These are phyloP conservation scores for Cylindrotheca fusiformis DNA, from an alignment of 108 stramenopile species.

Conservation along the genomic window DNA sequence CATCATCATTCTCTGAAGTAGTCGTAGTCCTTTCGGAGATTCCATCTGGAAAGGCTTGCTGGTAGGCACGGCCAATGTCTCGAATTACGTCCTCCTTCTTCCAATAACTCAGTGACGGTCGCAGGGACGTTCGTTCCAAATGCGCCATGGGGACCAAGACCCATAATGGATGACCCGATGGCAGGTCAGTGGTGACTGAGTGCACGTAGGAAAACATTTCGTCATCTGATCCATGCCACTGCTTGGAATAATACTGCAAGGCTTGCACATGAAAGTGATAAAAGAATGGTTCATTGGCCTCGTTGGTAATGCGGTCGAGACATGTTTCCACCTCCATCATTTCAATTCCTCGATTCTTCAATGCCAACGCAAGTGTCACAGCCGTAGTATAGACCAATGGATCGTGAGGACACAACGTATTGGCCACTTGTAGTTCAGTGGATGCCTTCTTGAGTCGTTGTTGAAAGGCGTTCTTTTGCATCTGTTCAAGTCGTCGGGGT, in stretches of 20 bases:
- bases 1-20: neutral
- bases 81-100: neutral
- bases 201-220: neutral
- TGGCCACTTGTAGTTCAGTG: neutral
- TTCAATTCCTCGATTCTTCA: neutral
- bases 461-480: neutral
- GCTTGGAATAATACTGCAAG: neutral
- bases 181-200: neutral
- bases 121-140: neutral
- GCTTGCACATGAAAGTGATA: neutral
- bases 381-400: neutral
- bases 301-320: neutral
- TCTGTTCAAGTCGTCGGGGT: too few species aligned
- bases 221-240: conserved; percentile 1
- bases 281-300: neutral
- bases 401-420: neutral
- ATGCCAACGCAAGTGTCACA: neutral
- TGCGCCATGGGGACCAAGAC: conserved; percentile 7
- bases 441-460: neutral
- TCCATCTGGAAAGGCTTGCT: conserved; percentile 3
- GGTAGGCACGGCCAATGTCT: neutral
- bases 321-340: neutral
- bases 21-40: too few species aligned
- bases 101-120: neutral
- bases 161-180: conserved; percentile 4